Conservation (phyloP, 78 protist genomes). For the Chrysochromulina parva region DNA sequence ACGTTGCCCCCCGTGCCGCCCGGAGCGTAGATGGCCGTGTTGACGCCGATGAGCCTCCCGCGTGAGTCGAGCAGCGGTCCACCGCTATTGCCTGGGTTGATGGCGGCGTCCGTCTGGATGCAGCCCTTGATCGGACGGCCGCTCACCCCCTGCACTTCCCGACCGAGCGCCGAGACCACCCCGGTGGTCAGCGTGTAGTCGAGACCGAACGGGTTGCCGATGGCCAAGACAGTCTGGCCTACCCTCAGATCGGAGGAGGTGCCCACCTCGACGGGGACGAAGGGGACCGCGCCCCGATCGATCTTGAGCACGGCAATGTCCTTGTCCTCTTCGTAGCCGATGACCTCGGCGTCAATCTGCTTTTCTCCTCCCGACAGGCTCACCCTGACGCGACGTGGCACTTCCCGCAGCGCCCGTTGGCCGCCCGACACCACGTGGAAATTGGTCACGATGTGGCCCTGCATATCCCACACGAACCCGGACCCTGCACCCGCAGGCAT, state of each 20-base stretch:
- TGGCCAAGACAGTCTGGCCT: background rate
- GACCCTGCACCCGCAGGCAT: slow-evolving; percentile 30
- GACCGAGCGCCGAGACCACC: slow-evolving; percentile 40
- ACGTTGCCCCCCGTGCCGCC: background rate
- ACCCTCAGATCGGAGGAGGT: background rate
- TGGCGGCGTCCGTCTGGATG: slow-evolving; percentile 43
- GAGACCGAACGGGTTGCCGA: slow-evolving; percentile 34
- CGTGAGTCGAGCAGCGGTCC: slow-evolving; percentile 43
- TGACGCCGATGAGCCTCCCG: slow-evolving; percentile 36
- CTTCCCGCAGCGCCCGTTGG: background rate
- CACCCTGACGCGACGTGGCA: background rate
- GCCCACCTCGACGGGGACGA: background rate
- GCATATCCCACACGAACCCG: slow-evolving; percentile 23
- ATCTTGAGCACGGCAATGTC: slow-evolving; percentile 44
- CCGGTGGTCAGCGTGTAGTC: slow-evolving; percentile 32
- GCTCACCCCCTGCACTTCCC: background rate
- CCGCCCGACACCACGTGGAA: slow-evolving; percentile 23
- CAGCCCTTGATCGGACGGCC: slow-evolving; percentile 26
- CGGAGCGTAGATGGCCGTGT: slow-evolving; percentile 32
- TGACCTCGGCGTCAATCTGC: background rate
- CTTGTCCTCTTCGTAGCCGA: slow-evolving; percentile 33
- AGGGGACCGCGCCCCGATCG: background rate
- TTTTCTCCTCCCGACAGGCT: background rate
- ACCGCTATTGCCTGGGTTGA: slow-evolving; percentile 46
- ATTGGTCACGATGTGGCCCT: slow-evolving; percentile 37